A percentile compares a stretch with the other conserved stretches of the same genome.
phyloP scores from a whole-genome alignment of 2,329 filamentous ascomycete genomes.

The Bisporella sp. region DNA sequence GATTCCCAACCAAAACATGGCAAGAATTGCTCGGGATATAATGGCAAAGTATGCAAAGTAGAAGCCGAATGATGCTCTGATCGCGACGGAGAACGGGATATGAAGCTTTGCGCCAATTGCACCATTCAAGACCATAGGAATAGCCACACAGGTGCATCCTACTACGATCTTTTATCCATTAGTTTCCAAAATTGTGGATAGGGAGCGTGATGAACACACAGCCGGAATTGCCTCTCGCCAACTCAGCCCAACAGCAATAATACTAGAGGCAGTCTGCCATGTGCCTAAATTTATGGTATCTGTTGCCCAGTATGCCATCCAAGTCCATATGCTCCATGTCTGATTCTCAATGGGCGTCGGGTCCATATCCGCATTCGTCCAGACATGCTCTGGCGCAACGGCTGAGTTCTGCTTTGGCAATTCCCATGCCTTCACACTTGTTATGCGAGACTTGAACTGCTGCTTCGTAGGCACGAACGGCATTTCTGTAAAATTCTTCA shows the following conservation, averaged over 20 bases:
- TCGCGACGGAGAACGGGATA: conserved; percentile 39
- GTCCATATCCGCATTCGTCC: conserved; percentile 32
- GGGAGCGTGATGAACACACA: conserved; percentile 19
- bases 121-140: conserved; percentile 43
- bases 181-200: conserved; percentile 2
- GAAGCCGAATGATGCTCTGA: conserved; percentile 39
- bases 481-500: background rate
- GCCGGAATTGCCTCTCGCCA: conserved; percentile 46
- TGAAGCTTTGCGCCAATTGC: conserved; percentile 39
- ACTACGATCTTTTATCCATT: conserved; percentile 39
- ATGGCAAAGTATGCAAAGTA: conserved; percentile 36
- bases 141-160: conserved; percentile 53
- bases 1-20: conserved; percentile 55
- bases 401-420: conserved; percentile 40
- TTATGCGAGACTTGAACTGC: conserved; percentile 33
- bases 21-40: conserved; percentile 35
- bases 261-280: conserved; percentile 45
- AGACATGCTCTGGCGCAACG: conserved; percentile 38
- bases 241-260: conserved; percentile 43
- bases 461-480: conserved; percentile 25
- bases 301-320: conserved; percentile 34
- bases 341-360: conserved; percentile 23
- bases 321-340: conserved; percentile 30
- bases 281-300: conserved; percentile 35
- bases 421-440: conserved; percentile 37